These are phyloP conservation scores for Osmanthus fragrans DNA, from an alignment of 257 asterid genomes.

Conservation along the genomic window DNA sequence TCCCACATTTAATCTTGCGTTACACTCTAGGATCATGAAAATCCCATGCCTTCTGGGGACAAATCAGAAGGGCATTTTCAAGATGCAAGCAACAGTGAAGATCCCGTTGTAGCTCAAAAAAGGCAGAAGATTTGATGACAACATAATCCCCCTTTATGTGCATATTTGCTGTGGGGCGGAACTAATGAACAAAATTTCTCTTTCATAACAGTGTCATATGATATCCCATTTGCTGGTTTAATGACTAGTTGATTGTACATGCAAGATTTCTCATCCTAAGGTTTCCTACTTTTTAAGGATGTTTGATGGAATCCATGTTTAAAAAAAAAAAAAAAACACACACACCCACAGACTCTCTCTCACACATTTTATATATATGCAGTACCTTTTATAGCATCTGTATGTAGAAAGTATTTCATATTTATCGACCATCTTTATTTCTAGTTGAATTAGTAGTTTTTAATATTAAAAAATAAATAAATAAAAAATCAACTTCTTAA, in stretches of 20 bases:
- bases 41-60: constrained; percentile 41
- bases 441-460: no score
- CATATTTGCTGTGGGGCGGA: background rate
- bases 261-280: background rate
- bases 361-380: no score
- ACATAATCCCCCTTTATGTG: background rate
- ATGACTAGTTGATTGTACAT: background rate
- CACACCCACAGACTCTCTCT: no score
- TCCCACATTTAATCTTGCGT: background rate
- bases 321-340: no score
- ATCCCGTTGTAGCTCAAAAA: background rate
- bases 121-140: background rate
- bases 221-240: background rate
- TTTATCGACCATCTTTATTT: no score
- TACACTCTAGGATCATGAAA: constrained; percentile 48
- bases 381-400: no score
- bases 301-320: background rate
- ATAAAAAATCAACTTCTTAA: no score
- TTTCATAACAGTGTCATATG: background rate
- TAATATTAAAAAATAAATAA: no score
- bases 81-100: constrained; percentile 31
- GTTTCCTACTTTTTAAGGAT: background rate
- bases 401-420: no score
- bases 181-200: no score
- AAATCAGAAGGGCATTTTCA: constrained; percentile 45